Evolutionary conservation across 2,329 filamentous ascomycete genomes (phyloP).

Genomic region (Fusarium musae): DNA sequence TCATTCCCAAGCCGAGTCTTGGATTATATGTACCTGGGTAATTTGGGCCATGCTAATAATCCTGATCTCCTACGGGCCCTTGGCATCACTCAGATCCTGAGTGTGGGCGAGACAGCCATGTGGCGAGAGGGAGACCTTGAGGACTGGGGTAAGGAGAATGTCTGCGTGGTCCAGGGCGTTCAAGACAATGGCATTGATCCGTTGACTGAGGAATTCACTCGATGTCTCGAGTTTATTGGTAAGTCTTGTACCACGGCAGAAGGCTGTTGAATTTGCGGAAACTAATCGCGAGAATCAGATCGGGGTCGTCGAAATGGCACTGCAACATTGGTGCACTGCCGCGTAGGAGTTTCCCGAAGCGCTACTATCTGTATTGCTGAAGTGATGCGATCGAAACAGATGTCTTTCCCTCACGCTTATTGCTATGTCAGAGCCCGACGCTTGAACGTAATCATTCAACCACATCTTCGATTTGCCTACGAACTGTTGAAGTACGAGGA

Average conservation of each 20-base stretch:
- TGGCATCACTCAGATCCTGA: constrained; percentile 88
- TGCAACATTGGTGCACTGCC: constrained; percentile 93
- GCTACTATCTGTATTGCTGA: constrained; percentile 99
- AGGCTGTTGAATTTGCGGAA: not conserved
- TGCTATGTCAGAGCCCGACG: constrained; percentile 94
- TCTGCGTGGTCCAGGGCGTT: constrained; percentile 84
- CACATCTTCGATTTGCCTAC: constrained; percentile 93
- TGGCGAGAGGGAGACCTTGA: constrained; percentile 80
- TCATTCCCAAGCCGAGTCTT: constrained; percentile 89
- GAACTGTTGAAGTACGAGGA: constrained; percentile 98
- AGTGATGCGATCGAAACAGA: constrained; percentile 83
- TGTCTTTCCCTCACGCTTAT: constrained; percentile 93
- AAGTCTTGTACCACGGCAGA: constrained; percentile 51
- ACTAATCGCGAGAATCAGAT: constrained; percentile 62
- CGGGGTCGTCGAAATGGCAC: constrained; percentile 79
- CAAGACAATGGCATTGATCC: constrained; percentile 98
- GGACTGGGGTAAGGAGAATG: constrained; percentile 79
- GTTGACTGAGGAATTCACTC: constrained; percentile 83
- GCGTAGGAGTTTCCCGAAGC: constrained; percentile 93
- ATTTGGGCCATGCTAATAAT: constrained; percentile 93
- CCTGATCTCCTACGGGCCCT: constrained; percentile 81
- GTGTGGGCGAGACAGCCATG: constrained; percentile 87
- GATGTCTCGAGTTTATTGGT: constrained; percentile 94
- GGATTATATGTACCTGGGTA: constrained; percentile 96
- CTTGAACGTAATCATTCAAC: constrained; percentile 98